Evolutionary conservation across 2,329 filamentous ascomycete genomes (phyloP), one percentile per base, ranked within the genome.

Genomic region (Claviceps arundinis): DNA sequence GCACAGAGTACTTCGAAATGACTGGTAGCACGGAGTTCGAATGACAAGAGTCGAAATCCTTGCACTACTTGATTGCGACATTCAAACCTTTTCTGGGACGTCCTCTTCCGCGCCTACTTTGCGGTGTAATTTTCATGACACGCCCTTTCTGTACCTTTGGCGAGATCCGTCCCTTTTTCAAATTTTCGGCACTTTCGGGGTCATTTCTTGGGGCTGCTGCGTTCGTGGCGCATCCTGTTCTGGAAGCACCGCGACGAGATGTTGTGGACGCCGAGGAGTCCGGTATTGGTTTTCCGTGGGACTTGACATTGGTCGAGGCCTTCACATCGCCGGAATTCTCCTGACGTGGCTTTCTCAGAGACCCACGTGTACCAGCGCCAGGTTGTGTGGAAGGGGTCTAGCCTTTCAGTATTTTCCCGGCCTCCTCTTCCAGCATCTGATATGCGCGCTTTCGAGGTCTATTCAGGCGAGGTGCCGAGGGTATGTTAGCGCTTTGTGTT

Each of bases 341-440:
- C 37, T 22, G 47, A 19, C n/a, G 30, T 16, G 47, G 22, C 47
- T 41, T 42, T 42, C 17, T 8, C 37, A 16, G 8, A 16, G 30
- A 37, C 13, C 17, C 41, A 14, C 43, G 47, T 14, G 37, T 34
- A 6, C 7, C 11, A 37, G n/a, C 46, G 13, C 37, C 37, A 34
- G 37, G 17, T 17, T 16, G 37, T 34, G 34, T 19, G 14, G 34
- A 5, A 11, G 46, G 44, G 8, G 19, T 42, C 42, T 34, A 50
- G 19, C 34, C 42, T 6, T 43, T 46, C 24, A 50, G 42, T 7
- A 47, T 50, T 2, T 34, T 11, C 9, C 44, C 43, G 37, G 51
- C 19, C 42, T 53, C 48, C 11, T 50, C 24, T 30, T 50, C 43
- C 5, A 50, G 48, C 19, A 42, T 42, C 48, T 50, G 42, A 11